Evolutionary conservation across 768 basidiomycete genomes (phyloP), one percentile per base, ranked within the genome.

Genomic region (Panaeolus papilionaceus): DNA sequence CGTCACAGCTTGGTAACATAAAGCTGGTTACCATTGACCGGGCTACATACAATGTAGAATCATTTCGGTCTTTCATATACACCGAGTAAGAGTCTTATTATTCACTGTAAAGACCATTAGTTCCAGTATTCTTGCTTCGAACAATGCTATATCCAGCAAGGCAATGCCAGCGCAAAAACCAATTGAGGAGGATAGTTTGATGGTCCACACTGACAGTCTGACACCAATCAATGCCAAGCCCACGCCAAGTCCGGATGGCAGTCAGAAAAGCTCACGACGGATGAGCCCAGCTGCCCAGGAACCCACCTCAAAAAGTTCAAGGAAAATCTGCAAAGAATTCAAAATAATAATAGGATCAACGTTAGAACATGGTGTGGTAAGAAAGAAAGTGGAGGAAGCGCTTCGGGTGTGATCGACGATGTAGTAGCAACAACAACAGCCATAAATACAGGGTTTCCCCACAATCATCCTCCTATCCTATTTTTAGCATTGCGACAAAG

Each of bases 211-310:
- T 58, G 54, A 23, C 23, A 1, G 23, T 23, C 23, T 23, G 23
- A 7, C 28, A 58, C 14, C 54, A 33, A 58, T 33, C 54, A 58
- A 58, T 37, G 54, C 54, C 54, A 58, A 58, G 54, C 16, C 10
- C 33, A 28, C 16, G 54, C 54, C 54, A 58, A 58, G 54, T 58
- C 47, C 47, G 47, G 11, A 5, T 44, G 3, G 14, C 47, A 10
- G 20, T 4, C 54, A 58, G 12, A 37, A 10, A 58, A 16, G 33
- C 28, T 28, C 54, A 16, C 12, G 54, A 11, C 9, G 6, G 10
- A 26, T 18, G 4, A 20, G 3, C 20, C 45, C 20, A 18, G 8
- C 18, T 33, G 12, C 26, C 16, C 54, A 58, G 1, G 9, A 16
- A 47, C 26, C 26, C 23, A 51, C 2, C 12, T 10, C 47, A 23